Percentiles rank a stretch among this genome's conserved stretches.
These are phyloP conservation scores for Leptographium galeiforme DNA, from an alignment of 2,329 filamentous ascomycete species.

Conservation along the genomic window DNA sequence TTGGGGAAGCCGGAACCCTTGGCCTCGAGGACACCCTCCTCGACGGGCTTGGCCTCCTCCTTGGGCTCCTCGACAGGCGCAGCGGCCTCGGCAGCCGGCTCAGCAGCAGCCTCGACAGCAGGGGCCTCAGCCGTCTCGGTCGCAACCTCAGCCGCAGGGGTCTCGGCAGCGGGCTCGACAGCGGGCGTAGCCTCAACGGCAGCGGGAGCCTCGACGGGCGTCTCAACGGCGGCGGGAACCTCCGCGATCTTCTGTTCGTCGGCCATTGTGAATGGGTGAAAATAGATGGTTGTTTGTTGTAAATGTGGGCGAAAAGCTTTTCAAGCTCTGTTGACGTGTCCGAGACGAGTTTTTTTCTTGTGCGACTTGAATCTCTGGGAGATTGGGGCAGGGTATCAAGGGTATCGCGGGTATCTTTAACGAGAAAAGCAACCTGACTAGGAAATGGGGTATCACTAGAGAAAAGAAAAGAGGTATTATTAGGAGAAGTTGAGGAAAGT, in stretches of 20 bases:
- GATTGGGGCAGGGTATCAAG: constrained; percentile 5
- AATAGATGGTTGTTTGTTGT: constrained; percentile 10
- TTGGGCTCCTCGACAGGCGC: constrained; percentile 25
- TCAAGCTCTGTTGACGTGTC: constrained; percentile 3
- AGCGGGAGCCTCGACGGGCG: constrained; percentile 11
- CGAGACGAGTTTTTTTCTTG: not conserved
- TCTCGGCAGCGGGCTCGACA: constrained; percentile 16
- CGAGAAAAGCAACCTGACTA: constrained; percentile 20
- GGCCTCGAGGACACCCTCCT: constrained; percentile 77
- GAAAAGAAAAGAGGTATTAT: constrained; percentile 15
- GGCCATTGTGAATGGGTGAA: constrained; percentile 47
- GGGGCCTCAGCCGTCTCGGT: constrained; percentile 21
- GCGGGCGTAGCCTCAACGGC: constrained; percentile 13
- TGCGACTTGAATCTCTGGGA: constrained; percentile 2
- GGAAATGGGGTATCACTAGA: constrained; percentile 19
- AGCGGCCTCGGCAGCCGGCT: constrained; percentile 21
- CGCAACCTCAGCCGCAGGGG: constrained; percentile 15
- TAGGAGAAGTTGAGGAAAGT: not conserved
- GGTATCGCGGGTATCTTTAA: constrained; percentile 12
- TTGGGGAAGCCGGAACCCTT: constrained; percentile 80
- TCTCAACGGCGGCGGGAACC: constrained; percentile 30
- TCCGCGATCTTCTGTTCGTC: constrained; percentile 59
- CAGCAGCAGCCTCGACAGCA: constrained; percentile 10
- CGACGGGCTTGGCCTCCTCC: constrained; percentile 38
- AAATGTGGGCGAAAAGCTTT: constrained; percentile 8